Base-by-base conservation (phyloP, 2,329 filamentous ascomycete species). In the Cytospora mali region DNA sequence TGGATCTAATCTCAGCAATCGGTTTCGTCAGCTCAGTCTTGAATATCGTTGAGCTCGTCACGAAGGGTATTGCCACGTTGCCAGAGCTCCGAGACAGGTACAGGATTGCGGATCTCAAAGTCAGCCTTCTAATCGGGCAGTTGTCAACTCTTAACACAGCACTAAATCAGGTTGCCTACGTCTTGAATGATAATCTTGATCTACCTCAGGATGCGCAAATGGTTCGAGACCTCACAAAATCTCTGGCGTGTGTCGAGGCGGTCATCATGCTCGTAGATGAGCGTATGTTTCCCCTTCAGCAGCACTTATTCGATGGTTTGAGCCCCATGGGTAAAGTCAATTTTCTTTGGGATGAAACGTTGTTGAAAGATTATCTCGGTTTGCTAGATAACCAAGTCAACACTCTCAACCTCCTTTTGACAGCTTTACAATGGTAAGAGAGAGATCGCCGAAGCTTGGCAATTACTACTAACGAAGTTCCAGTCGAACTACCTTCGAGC, bases 1-100 rank as follows among this genome's bases (percentile, higher is more conserved):
- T 58, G 55, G 55, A 58, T n/a, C 55, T 46, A 6, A 25, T 49
- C 6, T 58, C 46, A 4, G 55, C 29, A 18, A 27, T 58, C 21
- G 55, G 46, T n/a, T 10, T 35, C 10, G 55, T n/a, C 21, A 51
- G 46, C 46, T 16, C 46, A 6, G 46, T 39, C 23, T 7, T 58
- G n/a, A 14, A 14, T n/a, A 51, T 58, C 27, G 16, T 27, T 9
- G 25, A 39, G 16, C 10, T 51, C 29, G 25, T 58, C 21, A 16
- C 21, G 3, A 58, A 51, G 21, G 48, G 29, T 23, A n/a, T 58
- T 29, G 21, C 29, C 9, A 35, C 46, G 4, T 48, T 58, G 13
- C 51, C 46, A 51, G 55, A 51, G 4, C 18, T 58, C 2, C 55
- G 23, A 14, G 29, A 33, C 13, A 58, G 46, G 11, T 58, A 58